Conservation (phyloP, 345 rosid genomes). For the Dipteronia dyeriana region DNA sequence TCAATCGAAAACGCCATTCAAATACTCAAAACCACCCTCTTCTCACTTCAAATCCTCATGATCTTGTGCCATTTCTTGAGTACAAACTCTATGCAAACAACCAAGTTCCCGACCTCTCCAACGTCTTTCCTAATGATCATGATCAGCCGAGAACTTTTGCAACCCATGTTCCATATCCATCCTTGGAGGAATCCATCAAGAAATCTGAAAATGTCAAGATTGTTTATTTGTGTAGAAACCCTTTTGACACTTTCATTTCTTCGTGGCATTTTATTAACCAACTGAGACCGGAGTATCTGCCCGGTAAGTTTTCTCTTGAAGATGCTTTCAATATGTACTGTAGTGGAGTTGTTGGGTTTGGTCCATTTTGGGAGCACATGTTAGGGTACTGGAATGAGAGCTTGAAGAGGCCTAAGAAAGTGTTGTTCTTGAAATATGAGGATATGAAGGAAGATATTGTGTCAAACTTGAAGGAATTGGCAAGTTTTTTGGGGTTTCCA, state of each 20-base stretch:
- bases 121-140: constrained; percentile 2
- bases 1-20: constrained; percentile 29
- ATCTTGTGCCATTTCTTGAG: constrained; percentile 60
- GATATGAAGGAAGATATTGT: constrained; percentile 43
- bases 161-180: constrained; percentile 45
- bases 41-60: constrained; percentile 53
- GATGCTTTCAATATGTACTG: constrained; percentile 52
- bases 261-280: constrained; percentile 43
- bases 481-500: constrained; percentile 43
- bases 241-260: constrained; percentile 52
- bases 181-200: constrained; percentile 32
- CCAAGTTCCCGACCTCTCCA: constrained; percentile 42
- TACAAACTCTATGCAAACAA: constrained; percentile 43
- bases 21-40: constrained; percentile 37
- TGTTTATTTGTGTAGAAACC: constrained; percentile 53
- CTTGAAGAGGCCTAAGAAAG: constrained; percentile 39
- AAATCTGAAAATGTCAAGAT: constrained; percentile 26
- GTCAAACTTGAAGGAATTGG: constrained; percentile 34
- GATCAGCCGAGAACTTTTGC: constrained; percentile 43
- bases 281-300: constrained; percentile 23
- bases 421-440: constrained; percentile 48
- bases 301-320: constrained; percentile 28
- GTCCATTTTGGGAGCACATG: constrained; percentile 59
- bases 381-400: constrained; percentile 54
- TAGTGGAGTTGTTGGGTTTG: constrained; percentile 42